A percentile compares a stretch with the other conserved stretches of the same genome.
Conservation (phyloP, 2,329 filamentous ascomycete genomes). For the Acarospora socialis region DNA sequence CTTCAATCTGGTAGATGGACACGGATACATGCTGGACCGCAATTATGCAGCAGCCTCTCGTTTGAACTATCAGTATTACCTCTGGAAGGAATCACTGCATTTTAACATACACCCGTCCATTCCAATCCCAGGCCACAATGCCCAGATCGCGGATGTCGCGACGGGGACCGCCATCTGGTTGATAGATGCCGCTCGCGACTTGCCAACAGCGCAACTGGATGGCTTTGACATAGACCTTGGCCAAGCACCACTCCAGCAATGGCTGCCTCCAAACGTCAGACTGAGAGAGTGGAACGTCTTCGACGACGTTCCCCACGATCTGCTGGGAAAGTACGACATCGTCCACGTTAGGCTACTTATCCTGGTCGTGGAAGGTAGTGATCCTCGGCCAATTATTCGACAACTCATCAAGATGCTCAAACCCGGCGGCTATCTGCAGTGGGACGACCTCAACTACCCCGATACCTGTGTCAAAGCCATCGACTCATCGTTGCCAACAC, state of each 20-base stretch:
- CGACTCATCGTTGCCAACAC: conserved; percentile 5
- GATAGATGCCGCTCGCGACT: conserved; percentile 15
- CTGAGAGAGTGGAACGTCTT: conserved; percentile 16
- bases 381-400: conserved; percentile 1
- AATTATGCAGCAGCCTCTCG: conserved; percentile 3
- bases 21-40: conserved; percentile 1
- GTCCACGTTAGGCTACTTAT: conserved; percentile 8
- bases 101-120: conserved; percentile 10
- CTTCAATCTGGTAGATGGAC: no score
- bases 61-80: conserved; percentile 9
- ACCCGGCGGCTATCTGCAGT: conserved; percentile 20
- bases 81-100: conserved; percentile 7
- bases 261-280: conserved; percentile 15
- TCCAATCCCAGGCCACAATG: neutral
- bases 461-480: conserved; percentile 12
- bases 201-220: conserved; percentile 13
- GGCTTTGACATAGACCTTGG: conserved; percentile 17
- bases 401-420: conserved; percentile 17
- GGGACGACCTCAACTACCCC: conserved; percentile 19
- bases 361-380: conserved; percentile 3
- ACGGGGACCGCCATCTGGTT: conserved; percentile 19
- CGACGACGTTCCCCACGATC: conserved; percentile 12
- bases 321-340: conserved; percentile 14
- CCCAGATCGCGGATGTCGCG: conserved; percentile 18
- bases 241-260: conserved; percentile 14